phyloP scores from a whole-genome alignment of 2,329 filamentous ascomycete genomes.

The Phialocephala sp. region DNA sequence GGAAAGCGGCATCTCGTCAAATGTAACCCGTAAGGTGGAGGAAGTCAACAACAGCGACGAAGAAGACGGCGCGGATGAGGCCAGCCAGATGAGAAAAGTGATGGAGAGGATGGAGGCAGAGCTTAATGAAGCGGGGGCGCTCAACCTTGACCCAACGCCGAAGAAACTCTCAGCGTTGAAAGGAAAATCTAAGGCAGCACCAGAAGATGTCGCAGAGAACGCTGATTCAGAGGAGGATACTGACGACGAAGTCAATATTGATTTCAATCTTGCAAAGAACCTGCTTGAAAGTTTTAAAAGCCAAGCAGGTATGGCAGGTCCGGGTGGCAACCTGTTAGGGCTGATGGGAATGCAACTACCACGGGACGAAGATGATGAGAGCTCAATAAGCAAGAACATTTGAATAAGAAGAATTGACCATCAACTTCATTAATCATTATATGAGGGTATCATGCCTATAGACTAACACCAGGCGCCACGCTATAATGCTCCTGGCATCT shows the following conservation, averaged over 20 bases:
- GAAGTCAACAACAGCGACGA: conserved; percentile 46
- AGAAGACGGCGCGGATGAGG: conserved; percentile 50
- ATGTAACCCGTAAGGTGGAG: conserved; percentile 27
- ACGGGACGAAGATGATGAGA: conserved; percentile 69
- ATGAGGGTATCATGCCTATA: conserved; percentile 30
- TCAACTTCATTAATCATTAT: conserved; percentile 25
- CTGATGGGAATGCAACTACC: conserved; percentile 86
- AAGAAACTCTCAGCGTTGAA: conserved; percentile 43
- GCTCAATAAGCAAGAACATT: conserved; percentile 16
- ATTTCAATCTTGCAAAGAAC: conserved; percentile 89
- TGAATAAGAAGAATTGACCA: conserved; percentile 18
- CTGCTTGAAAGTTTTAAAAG: conserved; percentile 91
- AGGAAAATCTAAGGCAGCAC: conserved; percentile 23
- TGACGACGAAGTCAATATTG: conserved; percentile 72
- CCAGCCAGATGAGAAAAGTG: conserved; percentile 67
- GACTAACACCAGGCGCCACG: conserved; percentile 30
- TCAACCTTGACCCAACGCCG: conserved; percentile 56
- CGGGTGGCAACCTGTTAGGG: conserved; percentile 84
- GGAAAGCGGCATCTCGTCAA: background rate
- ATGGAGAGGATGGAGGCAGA: conserved; percentile 76
- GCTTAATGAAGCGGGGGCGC: conserved; percentile 69
- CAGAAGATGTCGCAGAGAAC: conserved; percentile 22
- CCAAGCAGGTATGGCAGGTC: conserved; percentile 84
- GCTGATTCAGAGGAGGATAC: conserved; percentile 55
- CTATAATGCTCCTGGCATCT: conserved; percentile 11